Percentiles rank a stretch among this genome's conserved stretches.
Evolutionary conservation across 352 stramenopile genomes (phyloP).

Genomic region (Plasmopara viticola): DNA sequence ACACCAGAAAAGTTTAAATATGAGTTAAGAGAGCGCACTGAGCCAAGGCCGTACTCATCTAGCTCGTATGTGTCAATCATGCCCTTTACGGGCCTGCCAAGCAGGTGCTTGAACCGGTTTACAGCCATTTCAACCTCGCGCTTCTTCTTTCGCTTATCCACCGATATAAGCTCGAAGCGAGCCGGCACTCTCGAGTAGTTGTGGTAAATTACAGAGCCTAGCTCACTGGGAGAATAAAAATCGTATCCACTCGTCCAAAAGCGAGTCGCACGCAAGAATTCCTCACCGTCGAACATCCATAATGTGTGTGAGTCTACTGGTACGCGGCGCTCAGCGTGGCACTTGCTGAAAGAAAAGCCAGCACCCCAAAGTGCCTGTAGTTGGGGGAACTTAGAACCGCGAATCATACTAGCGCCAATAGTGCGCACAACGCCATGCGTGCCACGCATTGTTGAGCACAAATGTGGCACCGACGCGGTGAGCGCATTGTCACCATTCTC

Average conservation of each 20-base stretch:
- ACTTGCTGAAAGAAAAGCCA: constrained; percentile 81
- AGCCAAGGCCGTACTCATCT: constrained; percentile 51
- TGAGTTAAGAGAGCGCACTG: constrained; percentile 43
- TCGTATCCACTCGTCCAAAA: constrained; percentile 67
- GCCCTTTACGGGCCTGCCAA: constrained; percentile 54
- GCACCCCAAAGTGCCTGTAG: constrained; percentile 68
- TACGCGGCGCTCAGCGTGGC: constrained; percentile 69
- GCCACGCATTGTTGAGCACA: constrained; percentile 72
- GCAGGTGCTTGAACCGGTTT: constrained; percentile 53
- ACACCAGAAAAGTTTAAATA: constrained; percentile 61
- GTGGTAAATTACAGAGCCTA: constrained; percentile 64
- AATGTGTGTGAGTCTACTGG: constrained; percentile 73
- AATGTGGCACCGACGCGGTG: constrained; percentile 52
- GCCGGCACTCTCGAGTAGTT: constrained; percentile 70
- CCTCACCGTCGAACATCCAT: constrained; percentile 73
- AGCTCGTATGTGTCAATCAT: constrained; percentile 54
- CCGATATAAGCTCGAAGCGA: constrained; percentile 49
- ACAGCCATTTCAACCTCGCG: constrained; percentile 44
- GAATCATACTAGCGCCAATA: constrained; percentile 77
- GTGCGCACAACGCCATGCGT: constrained; percentile 62
- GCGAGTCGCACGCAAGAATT: constrained; percentile 56
- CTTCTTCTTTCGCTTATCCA: constrained; percentile 35
- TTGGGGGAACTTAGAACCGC: constrained; percentile 61
- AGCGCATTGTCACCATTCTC: constrained; percentile 71
- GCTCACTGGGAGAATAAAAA: constrained; percentile 54